Evolutionary conservation across 2,329 filamentous ascomycete genomes (phyloP), one percentile per base, ranked within the genome.

Genomic region (Lasiodiplodia sp.): DNA sequence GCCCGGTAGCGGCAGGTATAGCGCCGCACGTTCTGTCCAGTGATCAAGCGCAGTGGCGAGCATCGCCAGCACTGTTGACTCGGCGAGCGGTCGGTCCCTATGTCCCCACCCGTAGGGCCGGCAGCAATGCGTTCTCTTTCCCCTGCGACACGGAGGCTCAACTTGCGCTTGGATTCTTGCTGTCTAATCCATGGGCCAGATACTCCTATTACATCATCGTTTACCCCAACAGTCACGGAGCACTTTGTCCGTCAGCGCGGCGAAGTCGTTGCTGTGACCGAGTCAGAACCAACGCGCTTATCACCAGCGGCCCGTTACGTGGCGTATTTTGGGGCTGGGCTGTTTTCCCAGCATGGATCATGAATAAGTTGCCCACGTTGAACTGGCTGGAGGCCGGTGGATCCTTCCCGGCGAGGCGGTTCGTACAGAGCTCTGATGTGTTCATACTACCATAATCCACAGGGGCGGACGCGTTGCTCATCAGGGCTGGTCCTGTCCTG

Each of bases 21-120:
- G 44, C 25, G 47, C 60, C 44, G 25, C 31, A 52, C 28, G 60
- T 52, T 52, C 28, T 28, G 14, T 47, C 28, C 28, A n/a, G 18
- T 8, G 60, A n/a, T 44, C 47, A 21, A 49, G 60, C 23, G n/a
- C 47, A 52, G 60, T 64, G 60, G 60, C 60, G 60, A 64, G 1
- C 52, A 52, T 64, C 60, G 47, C 60, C 47, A 64, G 25, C 28
- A 14, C 11, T 47, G 44, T 47, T 52, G 60, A 64, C 47, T 52
- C 40, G 28, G n/a, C 25, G 25, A 64, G 23, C 28, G 31, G 12
- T 40, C 38, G 31, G 53, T 38, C 55, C 31, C n/a, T 23, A 34
- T 40, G n/a, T 37, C 53, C 31, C 53, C 31, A 14, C 53, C 31
- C 6, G 5, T 47, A 18, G 18, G 16, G 2, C 56, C 21, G 14